Base-by-base conservation (phyloP, 257 asterid species). In the Jacaranda copaia region DNA sequence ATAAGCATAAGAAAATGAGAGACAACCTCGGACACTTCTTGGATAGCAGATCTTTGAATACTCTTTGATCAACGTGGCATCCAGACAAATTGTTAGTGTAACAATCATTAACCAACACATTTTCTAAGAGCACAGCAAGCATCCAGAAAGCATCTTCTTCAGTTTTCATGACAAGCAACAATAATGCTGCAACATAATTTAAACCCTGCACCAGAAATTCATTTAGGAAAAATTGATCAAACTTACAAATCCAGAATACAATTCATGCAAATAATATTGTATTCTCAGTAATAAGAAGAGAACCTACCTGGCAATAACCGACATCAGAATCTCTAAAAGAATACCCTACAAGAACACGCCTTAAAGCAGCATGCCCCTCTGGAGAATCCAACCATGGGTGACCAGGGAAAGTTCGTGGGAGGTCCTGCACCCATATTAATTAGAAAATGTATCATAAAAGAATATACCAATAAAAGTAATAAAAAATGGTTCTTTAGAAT, bases 71-170 rank as follows among this genome's bases (percentile, higher is more conserved):
- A 14, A 96, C 96, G 66, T 96, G 99, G 85, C 99, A 96, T 70
- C 99, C 99, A 68, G 98, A 91, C 78, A 96, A 85, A 84, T 93
- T 93, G 39, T 73, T 89, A 25, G 97, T 93, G 87, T 96, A 96
- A 71, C 99, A 96, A 81, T 96, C 99, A 70, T 73, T 91, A 76
- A 93, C 99, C 82, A 96, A 84, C 40, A 96, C 99, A 20, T 93
- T 82, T 86, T 96, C 99, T 35, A 96, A 79, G 77, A 96, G 97
- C 74, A 93, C 97, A 62, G 98, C 91, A 75, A 96, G 96, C 99
- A 96, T 96, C 99, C 99, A 96, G 84, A 96, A 96, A 49, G 98
- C 99, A 48, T 96, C 99, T 85, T 96, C 98, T 86, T 96, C 99
- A 0, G 96, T 96, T 86, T 89, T 93, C 98, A 96, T 96, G 75